These are phyloP conservation scores for Epichloe aotearoae DNA, from an alignment of 2,329 filamentous ascomycete species.

Conservation along the genomic window DNA sequence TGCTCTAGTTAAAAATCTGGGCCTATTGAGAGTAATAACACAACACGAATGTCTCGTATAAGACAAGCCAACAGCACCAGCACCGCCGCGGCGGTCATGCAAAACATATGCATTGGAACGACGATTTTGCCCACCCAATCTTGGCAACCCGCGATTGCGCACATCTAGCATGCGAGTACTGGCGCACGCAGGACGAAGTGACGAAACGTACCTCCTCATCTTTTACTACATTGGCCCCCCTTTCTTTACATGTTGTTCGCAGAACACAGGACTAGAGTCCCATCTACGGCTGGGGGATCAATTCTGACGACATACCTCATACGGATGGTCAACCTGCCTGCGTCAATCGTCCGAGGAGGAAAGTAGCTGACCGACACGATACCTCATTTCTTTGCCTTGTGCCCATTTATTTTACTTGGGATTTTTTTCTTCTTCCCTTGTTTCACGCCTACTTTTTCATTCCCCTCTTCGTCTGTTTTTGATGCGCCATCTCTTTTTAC, in stretches of 20 bases:
- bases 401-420: conserved; percentile 6
- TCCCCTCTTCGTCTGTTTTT: conserved; percentile 2
- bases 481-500: conserved; percentile 7
- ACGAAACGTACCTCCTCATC: conserved; percentile 23
- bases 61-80: conserved; percentile 17
- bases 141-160: conserved; percentile 16
- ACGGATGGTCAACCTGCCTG: conserved; percentile 12
- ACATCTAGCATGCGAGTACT: conserved; percentile 21
- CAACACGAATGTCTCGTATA: conserved; percentile 15
- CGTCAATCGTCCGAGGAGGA: conserved; percentile 12
- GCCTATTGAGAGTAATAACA: conserved; percentile 45
- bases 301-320: conserved; percentile 10
- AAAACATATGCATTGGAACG: conserved; percentile 18
- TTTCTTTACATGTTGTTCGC: conserved; percentile 2
- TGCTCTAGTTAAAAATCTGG: conserved; percentile 67
- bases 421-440: conserved; percentile 8
- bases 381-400: conserved; percentile 18
- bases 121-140: conserved; percentile 16
- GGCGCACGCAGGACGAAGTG: conserved; percentile 27
- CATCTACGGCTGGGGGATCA: neutral
- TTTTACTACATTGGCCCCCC: conserved; percentile 13
- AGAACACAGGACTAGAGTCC: neutral
- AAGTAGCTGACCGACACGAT: conserved; percentile 21
- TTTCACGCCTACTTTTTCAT: neutral
- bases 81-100: conserved; percentile 11